Evolutionary conservation across 441 rosid species (phyloP), one percentile per base, ranked within the genome.

Genomic region (Biscutella auriculata): DNA sequence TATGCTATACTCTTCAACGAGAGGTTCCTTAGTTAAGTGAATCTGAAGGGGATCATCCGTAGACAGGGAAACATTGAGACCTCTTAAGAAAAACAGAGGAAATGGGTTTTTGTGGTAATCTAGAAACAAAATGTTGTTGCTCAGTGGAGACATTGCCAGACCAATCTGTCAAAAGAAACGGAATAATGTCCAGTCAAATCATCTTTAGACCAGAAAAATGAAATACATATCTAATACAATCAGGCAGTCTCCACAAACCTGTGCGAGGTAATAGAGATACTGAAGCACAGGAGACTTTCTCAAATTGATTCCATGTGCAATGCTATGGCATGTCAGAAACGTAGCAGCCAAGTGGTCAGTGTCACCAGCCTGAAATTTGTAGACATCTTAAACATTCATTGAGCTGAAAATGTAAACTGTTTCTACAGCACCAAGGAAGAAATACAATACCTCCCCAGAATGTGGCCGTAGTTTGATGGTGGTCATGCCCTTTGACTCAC

Each of bases 1-100:
- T 62, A 94, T 90, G 80, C 97, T 94, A 65, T 87, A 94, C 71
- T 94, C 99, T 73, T 94, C 99, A 55, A 94, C 99, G 53, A 94
- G 71, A 29, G 97, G 97, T 57, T 94, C 99, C 80, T 94, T 94
- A 11, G 99, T 94, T 27, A 94, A 73, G 71, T 94, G 99, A 73
- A 94, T 94, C 70, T 94, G 97, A 49, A 94, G 99, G 0, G 97
- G 99, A 71, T 94, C 99, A 64, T 94, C 97, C 0, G 99, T 94
- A 32, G 99, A 94, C 39, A 94, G 88, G 21, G 99, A 94, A 34
- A 94, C 95, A 77, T 94, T 94, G 62, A 94, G 92, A 44, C 97
- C 99, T 26, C 97, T 85, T 23, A 81, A 76, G 82, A 93, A 94
- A 77, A 94, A 94, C 70, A 74, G 73, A 13, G 95, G 97, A 37